These are phyloP conservation scores for Calonectria multiphialidica DNA, from an alignment of 2,329 filamentous ascomycete species.

Conservation along the genomic window DNA sequence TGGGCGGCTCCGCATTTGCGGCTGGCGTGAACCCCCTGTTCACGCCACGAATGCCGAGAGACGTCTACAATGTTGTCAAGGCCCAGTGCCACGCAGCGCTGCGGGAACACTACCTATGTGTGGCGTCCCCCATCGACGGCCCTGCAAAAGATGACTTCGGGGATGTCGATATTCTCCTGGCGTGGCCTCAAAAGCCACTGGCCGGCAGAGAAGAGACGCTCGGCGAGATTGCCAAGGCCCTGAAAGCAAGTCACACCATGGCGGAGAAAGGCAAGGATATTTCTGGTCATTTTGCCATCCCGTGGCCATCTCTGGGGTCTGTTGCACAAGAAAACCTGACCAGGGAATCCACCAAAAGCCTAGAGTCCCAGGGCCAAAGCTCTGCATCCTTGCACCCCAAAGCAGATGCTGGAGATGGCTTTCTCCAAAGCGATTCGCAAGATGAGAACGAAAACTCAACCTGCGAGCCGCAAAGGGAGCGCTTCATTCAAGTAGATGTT, in stretches of 20 bases:
- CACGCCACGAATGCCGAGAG: slow-evolving; percentile 74
- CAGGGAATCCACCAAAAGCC: background rate
- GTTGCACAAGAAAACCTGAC: background rate
- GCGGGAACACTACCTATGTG: slow-evolving; percentile 62
- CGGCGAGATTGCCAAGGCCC: slow-evolving; percentile 35
- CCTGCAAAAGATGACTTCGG: slow-evolving; percentile 77
- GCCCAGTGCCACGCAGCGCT: slow-evolving; percentile 60
- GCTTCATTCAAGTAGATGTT: slow-evolving; percentile 78
- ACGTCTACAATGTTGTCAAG: slow-evolving; percentile 68
- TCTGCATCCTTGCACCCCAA: background rate
- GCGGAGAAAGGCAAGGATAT: slow-evolving; percentile 36
- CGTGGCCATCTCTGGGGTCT: slow-evolving; percentile 57
- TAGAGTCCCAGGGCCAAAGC: background rate
- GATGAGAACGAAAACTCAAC: background rate
- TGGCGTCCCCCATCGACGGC: slow-evolving; percentile 74
- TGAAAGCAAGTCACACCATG: slow-evolving; percentile 52
- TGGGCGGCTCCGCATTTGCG: slow-evolving; percentile 76
- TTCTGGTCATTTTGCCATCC: slow-evolving; percentile 65
- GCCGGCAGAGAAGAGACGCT: slow-evolving; percentile 44
- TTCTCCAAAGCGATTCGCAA: background rate
- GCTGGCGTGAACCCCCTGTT: slow-evolving; percentile 58
- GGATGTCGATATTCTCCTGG: slow-evolving; percentile 79
- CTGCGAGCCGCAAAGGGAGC: background rate
- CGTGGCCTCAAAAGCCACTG: slow-evolving; percentile 43
- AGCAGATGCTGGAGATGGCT: slow-evolving; percentile 8